These are phyloP conservation scores for Euphorbia celastroides DNA, from an alignment of 441 rosid genomes.

Conservation along the genomic window DNA sequence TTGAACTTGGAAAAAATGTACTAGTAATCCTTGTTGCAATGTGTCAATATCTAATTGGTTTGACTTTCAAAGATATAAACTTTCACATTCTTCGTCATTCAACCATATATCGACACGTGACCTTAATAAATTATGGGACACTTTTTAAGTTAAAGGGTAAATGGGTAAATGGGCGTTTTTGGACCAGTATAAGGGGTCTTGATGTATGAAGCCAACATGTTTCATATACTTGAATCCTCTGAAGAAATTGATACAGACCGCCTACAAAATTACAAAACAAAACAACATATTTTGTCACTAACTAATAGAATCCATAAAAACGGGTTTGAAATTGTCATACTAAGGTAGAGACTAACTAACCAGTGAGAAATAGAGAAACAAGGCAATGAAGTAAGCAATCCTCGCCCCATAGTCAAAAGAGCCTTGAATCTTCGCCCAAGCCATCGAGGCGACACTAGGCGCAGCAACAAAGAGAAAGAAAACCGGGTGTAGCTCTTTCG, in stretches of 20 bases:
- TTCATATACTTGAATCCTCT: conserved; percentile 53
- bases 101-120: no score
- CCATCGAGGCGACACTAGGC: conserved; percentile 86
- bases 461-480: conserved; percentile 89
- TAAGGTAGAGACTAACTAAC: conserved; percentile 27
- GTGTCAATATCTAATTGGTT: no score
- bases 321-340: neutral
- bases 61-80: no score
- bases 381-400: conserved; percentile 75
- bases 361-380: conserved; percentile 80
- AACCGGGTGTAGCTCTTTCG: conserved; percentile 92
- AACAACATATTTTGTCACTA: neutral
- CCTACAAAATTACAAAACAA: conserved; percentile 36
- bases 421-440: conserved; percentile 69
- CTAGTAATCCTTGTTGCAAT: no score
- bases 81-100: no score
- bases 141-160: no score
- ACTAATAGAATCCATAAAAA: no score
- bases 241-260: conserved; percentile 69
- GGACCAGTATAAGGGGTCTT: no score
- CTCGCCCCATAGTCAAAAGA: conserved; percentile 65
- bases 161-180: no score
- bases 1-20: no score
- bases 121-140: no score
- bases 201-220: neutral